Percentiles rank a stretch among this genome's conserved stretches.
Evolutionary conservation across 164 flowering plant genomes (phyloP).

Genomic region (Vitis vinifera): DNA sequence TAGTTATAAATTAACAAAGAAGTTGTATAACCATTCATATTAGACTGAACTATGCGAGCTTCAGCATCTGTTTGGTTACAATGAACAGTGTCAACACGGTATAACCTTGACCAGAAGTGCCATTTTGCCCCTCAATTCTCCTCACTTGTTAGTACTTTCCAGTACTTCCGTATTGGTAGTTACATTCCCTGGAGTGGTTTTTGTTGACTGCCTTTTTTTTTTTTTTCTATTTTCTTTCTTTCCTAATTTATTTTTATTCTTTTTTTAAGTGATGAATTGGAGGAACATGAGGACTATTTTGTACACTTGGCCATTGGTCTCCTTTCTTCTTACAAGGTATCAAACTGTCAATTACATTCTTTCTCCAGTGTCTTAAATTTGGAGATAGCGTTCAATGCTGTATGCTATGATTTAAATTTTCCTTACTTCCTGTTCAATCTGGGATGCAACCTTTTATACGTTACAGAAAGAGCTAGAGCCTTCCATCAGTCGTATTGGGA

Average conservation of each 20-base stretch:
- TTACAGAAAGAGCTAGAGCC: constrained; percentile 73
- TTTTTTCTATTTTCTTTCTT: not conserved
- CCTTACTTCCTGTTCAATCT: not conserved
- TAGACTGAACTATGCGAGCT: too few species aligned
- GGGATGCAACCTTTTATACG: constrained; percentile 1
- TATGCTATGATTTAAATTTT: not conserved
- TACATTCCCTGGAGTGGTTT: too few species aligned
- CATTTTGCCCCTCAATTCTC: too few species aligned
- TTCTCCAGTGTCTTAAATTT: not conserved
- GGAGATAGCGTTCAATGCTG: not conserved
- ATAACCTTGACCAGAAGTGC: too few species aligned
- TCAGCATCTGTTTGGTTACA: too few species aligned
- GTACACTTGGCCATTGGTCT: constrained; percentile 51
- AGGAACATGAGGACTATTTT: constrained; percentile 68
- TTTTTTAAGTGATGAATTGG: constrained; percentile 73
- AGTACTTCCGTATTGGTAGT: too few species aligned
- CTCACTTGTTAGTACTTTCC: too few species aligned
- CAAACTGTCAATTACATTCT: not conserved
- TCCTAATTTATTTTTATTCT: constrained; percentile 16
- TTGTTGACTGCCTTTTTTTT: too few species aligned
- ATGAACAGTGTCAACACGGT: too few species aligned
- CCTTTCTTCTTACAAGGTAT: constrained; percentile 57
- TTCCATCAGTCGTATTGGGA: constrained; percentile 53
- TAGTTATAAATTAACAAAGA: too few species aligned
- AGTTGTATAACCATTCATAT: too few species aligned